Evolutionary conservation across 441 rosid species (phyloP), one percentile per base, ranked within the genome.

Genomic region (Codiaeum variegatum): DNA sequence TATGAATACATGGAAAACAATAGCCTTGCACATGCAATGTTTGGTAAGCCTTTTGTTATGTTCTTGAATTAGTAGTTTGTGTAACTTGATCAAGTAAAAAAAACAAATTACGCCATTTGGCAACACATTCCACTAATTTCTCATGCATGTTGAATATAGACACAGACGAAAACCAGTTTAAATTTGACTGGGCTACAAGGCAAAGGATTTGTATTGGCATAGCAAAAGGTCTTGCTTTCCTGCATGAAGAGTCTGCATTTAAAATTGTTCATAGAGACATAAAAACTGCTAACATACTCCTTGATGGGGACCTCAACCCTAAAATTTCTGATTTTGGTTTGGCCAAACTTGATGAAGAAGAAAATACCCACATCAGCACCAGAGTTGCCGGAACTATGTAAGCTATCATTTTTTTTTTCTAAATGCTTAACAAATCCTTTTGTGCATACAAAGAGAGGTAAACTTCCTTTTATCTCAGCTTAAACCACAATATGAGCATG

Each of bases 321-420:
- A 90, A 87, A 74, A 91, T 91, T 36, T 89, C 93, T 5, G 97
- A 91, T 73, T 91, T 91, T 61, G 93, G 94, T 63, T 70, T 89
- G 19, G 94, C 97, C 13, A 91, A 82, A 66, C 91, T 91, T 31
- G 86, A 85, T 42, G 97, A 89, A 67, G 97, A 87, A 56, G n/a
- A n/a, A n/a, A n/a, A n/a, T n/a, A n/a, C n/a, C n/a, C n/a, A n/a
- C n/a, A n/a, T n/a, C n/a, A n/a, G 88, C 81, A 89, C 94, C 23
- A 75, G 94, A 72, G 81, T 91, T 51, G 94, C 90, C 26, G 94
- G 97, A 84, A 91, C 97, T 34, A 82, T 85, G 97, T 89, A 58
- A 82, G 88, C 29, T 55, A 19, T 26, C 19, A 13, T 34, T 24
- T 31, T 31, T 6, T 54, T 8, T n/a, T 4, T 3, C 11, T 9